Base-by-base conservation (phyloP, 371 early-diverging fungal genomes). In the Mucor lusitanicus region DNA sequence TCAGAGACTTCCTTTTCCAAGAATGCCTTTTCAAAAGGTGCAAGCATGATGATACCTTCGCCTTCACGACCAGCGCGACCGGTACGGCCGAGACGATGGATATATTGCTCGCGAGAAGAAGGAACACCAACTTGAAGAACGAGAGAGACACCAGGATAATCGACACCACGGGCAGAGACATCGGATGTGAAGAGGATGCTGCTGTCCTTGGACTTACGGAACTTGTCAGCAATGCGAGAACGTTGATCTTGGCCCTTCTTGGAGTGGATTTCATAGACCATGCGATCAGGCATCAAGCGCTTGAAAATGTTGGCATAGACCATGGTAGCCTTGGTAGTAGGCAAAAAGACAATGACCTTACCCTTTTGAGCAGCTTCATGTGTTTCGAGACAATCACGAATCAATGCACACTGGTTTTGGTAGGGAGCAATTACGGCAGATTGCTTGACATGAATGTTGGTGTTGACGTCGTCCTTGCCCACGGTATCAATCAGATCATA, bases 101-200 rank as follows among this genome's bases (percentile, higher is more conserved):
- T 91, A 74, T 98, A 99, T 76, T 96, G 94, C 70, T 99, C 99
- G 59, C 91, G 81, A 57, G 86, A 80, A 7, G 90, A 83, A 25
- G 99, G 99, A 3, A 95, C 85, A 72, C 99, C 99, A 48, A 97
- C 87, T 83, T 99, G 99, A 21, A 99, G 60, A 7, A 99, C 98
- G 54, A 96, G 82, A 0, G 92, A 91, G 3, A 99, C 97, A 77
- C 94, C 95, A 21, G 99, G 99, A 61, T 99, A 99, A 80, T 99
- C 99, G 17, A 99, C 94, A 40, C 99, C 99, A 72, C 99, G 94
- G 37, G 99, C 99, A 61, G 99, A 98, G 6, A 99, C 99, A 81
- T 99, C 99, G 0, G 99, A 95, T 1, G 99, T 98, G 68, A 99
- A 91, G 70, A 99, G 77, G 37, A 97, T 85, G 23, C 88, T 83